Conservation (phyloP, 352 stramenopile genomes). For the Albugo candida region DNA sequence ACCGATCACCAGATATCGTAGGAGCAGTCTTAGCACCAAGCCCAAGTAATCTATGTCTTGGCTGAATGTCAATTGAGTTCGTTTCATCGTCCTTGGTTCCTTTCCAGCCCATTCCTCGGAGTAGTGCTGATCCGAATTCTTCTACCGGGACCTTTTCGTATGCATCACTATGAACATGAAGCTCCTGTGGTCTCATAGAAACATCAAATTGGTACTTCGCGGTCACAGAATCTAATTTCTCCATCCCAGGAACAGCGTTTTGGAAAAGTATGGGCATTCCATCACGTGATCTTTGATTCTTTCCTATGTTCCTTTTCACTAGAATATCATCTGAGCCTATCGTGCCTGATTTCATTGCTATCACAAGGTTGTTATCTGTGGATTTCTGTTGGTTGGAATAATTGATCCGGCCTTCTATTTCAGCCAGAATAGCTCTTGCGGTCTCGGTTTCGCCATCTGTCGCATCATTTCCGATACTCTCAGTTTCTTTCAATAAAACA, state of each 20-base stretch:
- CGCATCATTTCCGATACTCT: no score
- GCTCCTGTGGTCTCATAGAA: constrained; percentile 45
- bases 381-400: no score
- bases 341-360: no score
- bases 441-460: background rate
- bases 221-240: constrained; percentile 42
- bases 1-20: constrained; percentile 18
- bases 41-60: constrained; percentile 81
- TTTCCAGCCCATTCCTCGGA: constrained; percentile 96
- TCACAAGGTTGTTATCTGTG: no score
- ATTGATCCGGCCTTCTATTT: no score
- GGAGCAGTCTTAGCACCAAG: constrained; percentile 78
- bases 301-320: constrained; percentile 6
- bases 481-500: background rate
- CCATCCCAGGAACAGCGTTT: constrained; percentile 47
- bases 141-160: constrained; percentile 83
- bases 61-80: constrained; percentile 25
- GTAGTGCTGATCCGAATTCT: constrained; percentile 89
- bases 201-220: constrained; percentile 77
- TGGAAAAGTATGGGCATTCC: constrained; percentile 36
- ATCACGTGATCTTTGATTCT: constrained; percentile 9
- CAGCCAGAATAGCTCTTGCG: constrained; percentile 3
- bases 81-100: constrained; percentile 33
- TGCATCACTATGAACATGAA: constrained; percentile 62
- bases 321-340: no score